A percentile compares a stretch with the other conserved stretches of the same genome.
These are phyloP conservation scores for Pyrenophora teres DNA, from an alignment of 2,329 filamentous ascomycete genomes.

Conservation along the genomic window DNA sequence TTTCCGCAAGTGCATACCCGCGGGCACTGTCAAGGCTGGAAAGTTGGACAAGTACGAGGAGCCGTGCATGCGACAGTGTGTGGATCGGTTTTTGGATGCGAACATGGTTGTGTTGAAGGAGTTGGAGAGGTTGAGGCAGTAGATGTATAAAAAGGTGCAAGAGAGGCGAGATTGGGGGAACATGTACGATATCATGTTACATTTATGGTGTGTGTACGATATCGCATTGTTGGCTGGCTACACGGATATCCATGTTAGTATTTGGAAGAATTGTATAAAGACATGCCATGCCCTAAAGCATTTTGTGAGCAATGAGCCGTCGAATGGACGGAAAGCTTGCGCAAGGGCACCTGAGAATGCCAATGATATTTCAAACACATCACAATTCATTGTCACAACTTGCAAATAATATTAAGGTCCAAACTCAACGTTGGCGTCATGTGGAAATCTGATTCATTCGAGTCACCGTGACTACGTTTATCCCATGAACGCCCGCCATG, in stretches of 20 bases:
- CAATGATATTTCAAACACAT: neutral
- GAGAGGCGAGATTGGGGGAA: neutral
- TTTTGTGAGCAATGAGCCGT: too few species aligned
- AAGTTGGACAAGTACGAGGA: constrained; percentile 79
- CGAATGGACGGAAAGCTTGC: too few species aligned
- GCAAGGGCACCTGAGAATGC: too few species aligned
- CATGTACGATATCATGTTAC: constrained; percentile 15
- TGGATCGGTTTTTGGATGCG: constrained; percentile 90
- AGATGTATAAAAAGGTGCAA: neutral
- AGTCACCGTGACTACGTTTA: constrained; percentile 45
- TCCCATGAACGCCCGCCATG: constrained; percentile 46
- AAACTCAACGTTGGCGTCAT: constrained; percentile 33
- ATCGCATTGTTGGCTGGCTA: neutral
- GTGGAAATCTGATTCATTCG: constrained; percentile 44
- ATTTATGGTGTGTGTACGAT: constrained; percentile 8
- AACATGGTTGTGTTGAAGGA: constrained; percentile 85
- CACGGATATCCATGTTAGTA: too few species aligned
- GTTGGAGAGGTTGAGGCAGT: constrained; percentile 64
- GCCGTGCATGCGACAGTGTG: constrained; percentile 86
- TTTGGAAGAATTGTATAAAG: too few species aligned
- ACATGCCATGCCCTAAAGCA: too few species aligned
- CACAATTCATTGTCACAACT: neutral
- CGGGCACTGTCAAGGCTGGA: constrained; percentile 69
- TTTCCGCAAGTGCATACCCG: constrained; percentile 91
- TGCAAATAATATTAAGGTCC: constrained; percentile 3